These are phyloP conservation scores for Lipomyces starkeyi DNA, from an alignment of 805 yeast species.

Conservation along the genomic window DNA sequence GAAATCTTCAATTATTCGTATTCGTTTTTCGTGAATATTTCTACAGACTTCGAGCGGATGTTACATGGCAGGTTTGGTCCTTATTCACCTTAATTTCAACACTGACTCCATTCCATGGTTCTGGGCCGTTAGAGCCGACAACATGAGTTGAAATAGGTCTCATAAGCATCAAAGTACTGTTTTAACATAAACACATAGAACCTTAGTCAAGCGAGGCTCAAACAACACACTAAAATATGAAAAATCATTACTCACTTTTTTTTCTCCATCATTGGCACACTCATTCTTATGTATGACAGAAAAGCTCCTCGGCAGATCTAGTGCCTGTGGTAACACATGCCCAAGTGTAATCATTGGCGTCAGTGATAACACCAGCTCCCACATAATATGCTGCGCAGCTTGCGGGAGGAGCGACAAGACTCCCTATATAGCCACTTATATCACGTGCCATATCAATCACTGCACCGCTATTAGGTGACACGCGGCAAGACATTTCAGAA, in stretches of 20 bases:
- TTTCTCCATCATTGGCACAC: background rate
- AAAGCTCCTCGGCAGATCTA: constrained; percentile 6
- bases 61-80: background rate
- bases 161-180: background rate
- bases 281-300: constrained; percentile 4
- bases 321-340: constrained; percentile 9
- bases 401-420: background rate
- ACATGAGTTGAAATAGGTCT: background rate
- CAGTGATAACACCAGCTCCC: constrained; percentile 9
- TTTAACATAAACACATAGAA: too few species aligned
- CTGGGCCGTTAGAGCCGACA: background rate
- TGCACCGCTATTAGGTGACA: background rate
- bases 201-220: too few species aligned
- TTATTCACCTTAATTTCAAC: background rate
- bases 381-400: constrained; percentile 4
- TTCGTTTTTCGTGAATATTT: too few species aligned
- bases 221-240: too few species aligned
- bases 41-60: too few species aligned
- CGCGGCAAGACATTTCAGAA: constrained; percentile 9
- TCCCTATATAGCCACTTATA: background rate
- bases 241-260: too few species aligned
- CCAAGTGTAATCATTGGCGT: constrained; percentile 8
- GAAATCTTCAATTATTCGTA: too few species aligned
- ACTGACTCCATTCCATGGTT: constrained; percentile 1
- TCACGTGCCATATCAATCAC: constrained; percentile 4